Evolutionary conservation across 805 yeast genomes (phyloP).

Genomic region (Pichia heedii): DNA sequence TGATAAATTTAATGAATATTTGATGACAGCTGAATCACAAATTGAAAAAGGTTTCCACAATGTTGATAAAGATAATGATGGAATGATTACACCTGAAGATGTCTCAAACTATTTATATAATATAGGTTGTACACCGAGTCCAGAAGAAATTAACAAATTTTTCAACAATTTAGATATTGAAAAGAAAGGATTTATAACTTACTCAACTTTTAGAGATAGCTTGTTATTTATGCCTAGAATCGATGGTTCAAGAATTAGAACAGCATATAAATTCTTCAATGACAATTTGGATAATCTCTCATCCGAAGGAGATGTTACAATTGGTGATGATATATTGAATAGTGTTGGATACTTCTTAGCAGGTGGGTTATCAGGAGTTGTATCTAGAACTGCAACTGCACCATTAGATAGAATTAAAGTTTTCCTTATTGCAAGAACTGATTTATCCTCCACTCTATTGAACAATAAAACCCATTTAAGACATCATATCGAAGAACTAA

Average conservation of each 20-base stretch:
- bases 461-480: slow-evolving; percentile 40
- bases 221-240: slow-evolving; percentile 74
- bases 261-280: slow-evolving; percentile 73
- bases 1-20: slow-evolving; percentile 57
- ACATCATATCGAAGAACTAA: slow-evolving; percentile 27
- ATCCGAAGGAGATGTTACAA: slow-evolving; percentile 87
- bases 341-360: slow-evolving; percentile 90
- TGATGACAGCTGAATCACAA: slow-evolving; percentile 59
- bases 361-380: slow-evolving; percentile 93
- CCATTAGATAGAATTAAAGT: slow-evolving; percentile 95
- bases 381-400: slow-evolving; percentile 93
- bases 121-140: slow-evolving; percentile 45
- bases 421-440: slow-evolving; percentile 85
- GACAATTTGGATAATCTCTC: slow-evolving; percentile 73
- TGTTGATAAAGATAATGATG: slow-evolving; percentile 68
- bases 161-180: slow-evolving; percentile 48
- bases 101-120: slow-evolving; percentile 53
- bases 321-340: slow-evolving; percentile 66
- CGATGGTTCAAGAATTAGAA: slow-evolving; percentile 64
- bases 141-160: slow-evolving; percentile 43
- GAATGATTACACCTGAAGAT: slow-evolving; percentile 56
- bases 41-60: slow-evolving; percentile 58
- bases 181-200: slow-evolving; percentile 61
- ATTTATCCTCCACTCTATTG: slow-evolving; percentile 59
- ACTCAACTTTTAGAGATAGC: slow-evolving; percentile 80